A percentile compares a stretch with the other conserved stretches of the same genome.
These are phyloP conservation scores for Pichia cactophila DNA, from an alignment of 1,139 yeast genomes.

Conservation along the genomic window DNA sequence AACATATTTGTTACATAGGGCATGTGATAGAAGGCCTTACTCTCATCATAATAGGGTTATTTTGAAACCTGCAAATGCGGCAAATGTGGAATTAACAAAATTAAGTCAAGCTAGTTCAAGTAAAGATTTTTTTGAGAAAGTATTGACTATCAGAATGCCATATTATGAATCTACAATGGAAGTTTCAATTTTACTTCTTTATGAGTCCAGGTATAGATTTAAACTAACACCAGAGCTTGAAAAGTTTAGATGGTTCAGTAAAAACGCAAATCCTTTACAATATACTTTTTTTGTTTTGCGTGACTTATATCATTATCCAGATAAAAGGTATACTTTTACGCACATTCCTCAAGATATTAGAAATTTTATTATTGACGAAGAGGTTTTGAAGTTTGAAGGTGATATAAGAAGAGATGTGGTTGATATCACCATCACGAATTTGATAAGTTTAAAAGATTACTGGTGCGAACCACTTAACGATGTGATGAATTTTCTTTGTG, in stretches of 20 bases:
- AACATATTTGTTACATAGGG: conserved; percentile 12
- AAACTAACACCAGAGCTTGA: conserved; percentile 5
- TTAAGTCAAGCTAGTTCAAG: conserved; percentile 8
- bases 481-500: conserved; percentile 10
- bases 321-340: conserved; percentile 7
- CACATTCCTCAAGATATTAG: conserved; percentile 11
- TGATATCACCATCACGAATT: conserved; percentile 6
- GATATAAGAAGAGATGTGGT: conserved; percentile 12
- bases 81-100: conserved; percentile 8
- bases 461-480: conserved; percentile 11
- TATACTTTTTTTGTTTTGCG: conserved; percentile 13
- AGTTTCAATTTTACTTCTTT: conserved; percentile 10
- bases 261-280: conserved; percentile 15
- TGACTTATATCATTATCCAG: conserved; percentile 14
- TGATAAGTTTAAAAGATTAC: conserved; percentile 1
- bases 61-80: conserved; percentile 8
- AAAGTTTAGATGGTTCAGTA: conserved; percentile 14
- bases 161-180: conserved; percentile 9
- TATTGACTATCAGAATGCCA: conserved; percentile 9
- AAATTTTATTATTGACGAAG: conserved; percentile 10
- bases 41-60: conserved; percentile 14
- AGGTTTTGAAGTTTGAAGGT: conserved; percentile 6
- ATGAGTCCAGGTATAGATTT: conserved; percentile 11
- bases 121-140: conserved; percentile 10
- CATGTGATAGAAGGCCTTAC: conserved; percentile 12